Evolutionary conservation across 108 stramenopile species (phyloP), one percentile per base, ranked within the genome.

Genomic region (Skeletonema costatum): DNA sequence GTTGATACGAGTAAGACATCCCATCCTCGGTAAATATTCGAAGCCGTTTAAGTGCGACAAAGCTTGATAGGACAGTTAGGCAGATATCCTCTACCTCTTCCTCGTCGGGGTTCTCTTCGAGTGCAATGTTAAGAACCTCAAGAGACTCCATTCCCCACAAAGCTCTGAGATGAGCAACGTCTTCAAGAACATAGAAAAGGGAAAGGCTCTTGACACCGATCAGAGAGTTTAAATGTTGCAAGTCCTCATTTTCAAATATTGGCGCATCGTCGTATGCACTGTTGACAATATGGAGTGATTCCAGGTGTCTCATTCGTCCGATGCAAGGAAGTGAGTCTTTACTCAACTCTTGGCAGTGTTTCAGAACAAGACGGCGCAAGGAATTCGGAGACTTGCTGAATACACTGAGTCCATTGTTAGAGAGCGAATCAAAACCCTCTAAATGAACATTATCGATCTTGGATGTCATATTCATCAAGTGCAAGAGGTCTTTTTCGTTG

Each of bases 341-440:
- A 42, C 60, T 82, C 66, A 72, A 65, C 32, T 76, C 75, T 68
- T 82, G 81, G 42, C 75, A 82, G 60, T 82, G 81, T 46, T 76
- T 75, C 14, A 82, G 61, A 32, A 56, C 63, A 32, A 82, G 59
- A 42, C 56, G 32, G 25, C 66, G 48, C 33, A 82, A 25, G 29
- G 31, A 66, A 36, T 41, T 63, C 16, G 66, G 31, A 1, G 70
- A 32, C 63, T 64, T 17, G 14, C 31, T 50, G 53, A 82, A 71
- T 17, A 75, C 60, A 16, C 66, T 53, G 39, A 82, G 81, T 4
- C 75, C 75, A 59, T 64, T 62, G 10, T 64, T 62, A 25, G 63
- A 60, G 13, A 82, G 71, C 32, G 61, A 75, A 58, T 82, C 81
- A 72, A 82, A 82, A 7, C 81, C 81, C 31, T 82, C 81, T 5